phyloP scores from a whole-genome alignment of 2,329 filamentous ascomycete genomes.

The Dendrostoma leiphaemia region DNA sequence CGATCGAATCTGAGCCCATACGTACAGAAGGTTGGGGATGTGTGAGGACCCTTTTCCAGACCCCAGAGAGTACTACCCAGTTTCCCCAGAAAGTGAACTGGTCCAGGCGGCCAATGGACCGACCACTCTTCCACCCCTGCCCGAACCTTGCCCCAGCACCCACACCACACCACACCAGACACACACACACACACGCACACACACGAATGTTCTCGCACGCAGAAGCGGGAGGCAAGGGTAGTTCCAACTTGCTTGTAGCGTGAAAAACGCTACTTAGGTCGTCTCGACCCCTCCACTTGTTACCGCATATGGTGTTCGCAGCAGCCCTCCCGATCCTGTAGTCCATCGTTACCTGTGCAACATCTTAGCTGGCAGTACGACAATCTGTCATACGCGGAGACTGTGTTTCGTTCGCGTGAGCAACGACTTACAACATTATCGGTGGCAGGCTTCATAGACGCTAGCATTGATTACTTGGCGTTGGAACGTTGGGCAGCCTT shows the following conservation, averaged over 20 bases:
- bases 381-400: constrained; percentile 25
- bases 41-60: not conserved
- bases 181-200: not conserved
- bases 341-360: constrained; percentile 40
- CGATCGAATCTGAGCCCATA: not conserved
- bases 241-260: constrained; percentile 14
- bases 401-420: constrained; percentile 23
- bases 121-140: constrained; percentile 1
- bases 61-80: not conserved
- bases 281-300: constrained; percentile 14
- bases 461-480: constrained; percentile 21
- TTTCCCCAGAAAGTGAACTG: not conserved
- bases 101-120: constrained; percentile 13
- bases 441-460: constrained; percentile 21
- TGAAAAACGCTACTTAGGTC: constrained; percentile 15
- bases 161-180: not conserved
- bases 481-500: constrained; percentile 22
- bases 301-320: constrained; percentile 29
- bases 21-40: not conserved
- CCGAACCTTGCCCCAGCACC: not conserved
- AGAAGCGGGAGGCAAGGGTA: constrained; percentile 16
- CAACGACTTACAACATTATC: constrained; percentile 24
- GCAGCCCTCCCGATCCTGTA: constrained; percentile 37
- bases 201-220: not conserved
- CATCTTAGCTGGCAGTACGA: constrained; percentile 45